Base-by-base conservation (phyloP, 352 stramenopile species). In the Pythium folliculosum region DNA sequence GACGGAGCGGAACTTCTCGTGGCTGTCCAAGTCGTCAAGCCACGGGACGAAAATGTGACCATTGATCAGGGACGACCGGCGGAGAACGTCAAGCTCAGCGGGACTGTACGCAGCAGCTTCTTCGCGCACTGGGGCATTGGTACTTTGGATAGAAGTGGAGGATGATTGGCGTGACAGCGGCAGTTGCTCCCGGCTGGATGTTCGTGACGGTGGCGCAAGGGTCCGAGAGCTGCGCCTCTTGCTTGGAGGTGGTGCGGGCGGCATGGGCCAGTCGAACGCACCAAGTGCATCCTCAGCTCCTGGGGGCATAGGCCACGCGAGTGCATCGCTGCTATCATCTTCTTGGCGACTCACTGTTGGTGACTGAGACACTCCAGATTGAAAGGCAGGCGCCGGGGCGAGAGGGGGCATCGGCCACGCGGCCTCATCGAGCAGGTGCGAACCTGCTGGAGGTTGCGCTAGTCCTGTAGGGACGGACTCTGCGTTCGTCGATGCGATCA, bases 41-140 rank as follows among this genome's bases (percentile, higher is more conserved):
- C 86, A 97, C 27, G 88, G 88, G 13, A 93, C 75, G 60, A 95
- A 96, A 22, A 97, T 48, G 50, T 92, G 80, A 9, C 73, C 86
- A 63, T 97, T 96, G 65, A 97, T 95, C 57, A 77, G 72, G 5
- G 88, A 95, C 12, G 89, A 96, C 5, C 84, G 78, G 6, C 84
- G 81, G 27, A 96, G 73, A 40, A 96, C 86, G 45, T 92, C 81
- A 21, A 93, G 69, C 57, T 96, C 89, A 53, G 86, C 74, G 0
- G 60, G 53, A 0, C 84, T 84, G 70, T 94, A 94, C 10, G 47
- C 25, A 8, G 48, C 32, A 1, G 47, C 32, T 23, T 65, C 59
- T 9, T 69, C 54, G 4, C 32, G 40, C 17, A 10, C 54, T 13
- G 48, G 44, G 30, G 49, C 25, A 9, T 9, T 35, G n/a, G 45